Evolutionary conservation across 768 basidiomycete genomes (phyloP).

Genomic region (Amanita muscaria): DNA sequence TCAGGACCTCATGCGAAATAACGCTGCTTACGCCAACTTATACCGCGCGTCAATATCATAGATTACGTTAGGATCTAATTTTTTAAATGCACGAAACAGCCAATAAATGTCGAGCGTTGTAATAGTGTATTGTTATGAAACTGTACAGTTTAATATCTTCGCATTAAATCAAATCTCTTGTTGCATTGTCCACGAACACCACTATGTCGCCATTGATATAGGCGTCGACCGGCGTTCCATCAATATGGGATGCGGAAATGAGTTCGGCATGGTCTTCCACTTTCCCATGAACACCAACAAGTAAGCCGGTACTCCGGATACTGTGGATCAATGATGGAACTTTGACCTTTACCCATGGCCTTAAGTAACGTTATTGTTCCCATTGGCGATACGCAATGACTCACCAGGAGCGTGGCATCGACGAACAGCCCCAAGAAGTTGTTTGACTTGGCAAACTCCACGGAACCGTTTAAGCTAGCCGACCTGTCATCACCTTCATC

Average conservation of each 20-base stretch:
- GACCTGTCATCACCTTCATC: slow-evolving; percentile 40
- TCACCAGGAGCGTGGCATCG: slow-evolving; percentile 79
- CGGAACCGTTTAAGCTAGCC: slow-evolving; percentile 78
- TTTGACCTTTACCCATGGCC: slow-evolving; percentile 42
- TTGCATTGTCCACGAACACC: slow-evolving; percentile 56
- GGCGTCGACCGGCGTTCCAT: slow-evolving; percentile 55
- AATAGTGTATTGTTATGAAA: slow-evolving; percentile 4
- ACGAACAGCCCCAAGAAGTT: slow-evolving; percentile 90
- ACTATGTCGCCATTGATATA: slow-evolving; percentile 55
- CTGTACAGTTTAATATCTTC: slow-evolving; percentile 7
- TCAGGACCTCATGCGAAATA: slow-evolving; percentile 48
- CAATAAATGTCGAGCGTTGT: not conserved
- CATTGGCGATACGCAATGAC: slow-evolving; percentile 20
- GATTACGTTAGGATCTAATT: slow-evolving; percentile 5
- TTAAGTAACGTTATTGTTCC: slow-evolving; percentile 1
- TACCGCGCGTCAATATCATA: slow-evolving; percentile 59
- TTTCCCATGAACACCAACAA: slow-evolving; percentile 78
- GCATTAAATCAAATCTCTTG: slow-evolving; percentile 35
- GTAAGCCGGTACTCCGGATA: slow-evolving; percentile 79
- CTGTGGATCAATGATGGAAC: slow-evolving; percentile 87
- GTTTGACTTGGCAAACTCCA: slow-evolving; percentile 88
- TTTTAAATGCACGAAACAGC: not conserved
- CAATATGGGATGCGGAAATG: slow-evolving; percentile 28
- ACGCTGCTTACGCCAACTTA: slow-evolving; percentile 59
- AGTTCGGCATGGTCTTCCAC: slow-evolving; percentile 32